Conservation (phyloP, 1,139 yeast genomes). For the Taiozyma sp. region DNA sequence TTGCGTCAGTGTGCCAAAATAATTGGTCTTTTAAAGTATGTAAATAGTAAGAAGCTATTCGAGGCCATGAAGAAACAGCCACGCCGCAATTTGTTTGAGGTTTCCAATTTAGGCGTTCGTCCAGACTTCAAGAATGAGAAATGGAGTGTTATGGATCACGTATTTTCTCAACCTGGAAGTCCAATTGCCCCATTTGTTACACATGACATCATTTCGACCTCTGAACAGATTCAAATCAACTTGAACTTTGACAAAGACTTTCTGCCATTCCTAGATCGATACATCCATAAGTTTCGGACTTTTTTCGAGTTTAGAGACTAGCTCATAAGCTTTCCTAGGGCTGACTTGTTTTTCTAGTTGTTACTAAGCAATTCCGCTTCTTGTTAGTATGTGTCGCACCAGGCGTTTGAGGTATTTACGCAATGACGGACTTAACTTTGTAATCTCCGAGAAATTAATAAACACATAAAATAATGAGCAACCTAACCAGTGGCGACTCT, state of each 20-base stretch:
- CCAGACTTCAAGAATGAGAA: not conserved
- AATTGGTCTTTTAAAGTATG: not conserved
- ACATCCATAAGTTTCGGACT: not conserved
- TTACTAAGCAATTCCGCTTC: too few relatives aligned
- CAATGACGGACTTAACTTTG: not conserved
- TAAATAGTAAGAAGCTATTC: not conserved
- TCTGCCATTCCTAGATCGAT: not conserved
- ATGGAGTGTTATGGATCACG: not conserved
- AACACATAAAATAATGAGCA: too few relatives aligned
- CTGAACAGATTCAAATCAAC: not conserved
- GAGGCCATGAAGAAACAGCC: not conserved
- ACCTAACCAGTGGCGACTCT: too few relatives aligned
- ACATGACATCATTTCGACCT: not conserved
- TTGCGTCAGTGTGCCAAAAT: not conserved
- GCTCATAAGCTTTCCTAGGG: not conserved
- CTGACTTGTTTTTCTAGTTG: too few relatives aligned
- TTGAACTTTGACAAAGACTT: conserved; percentile 1
- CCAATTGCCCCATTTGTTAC: not conserved
- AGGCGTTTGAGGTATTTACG: too few relatives aligned
- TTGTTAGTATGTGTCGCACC: too few relatives aligned
- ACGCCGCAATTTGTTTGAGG: not conserved
- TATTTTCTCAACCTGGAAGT: conserved; percentile 1
- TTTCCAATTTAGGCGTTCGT: conserved; percentile 1
- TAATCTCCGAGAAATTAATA: not conserved
- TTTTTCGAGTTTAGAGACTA: too few relatives aligned